phyloP scores from a whole-genome alignment of 2,329 filamentous ascomycete species.

The Apiospora pterosperma region DNA sequence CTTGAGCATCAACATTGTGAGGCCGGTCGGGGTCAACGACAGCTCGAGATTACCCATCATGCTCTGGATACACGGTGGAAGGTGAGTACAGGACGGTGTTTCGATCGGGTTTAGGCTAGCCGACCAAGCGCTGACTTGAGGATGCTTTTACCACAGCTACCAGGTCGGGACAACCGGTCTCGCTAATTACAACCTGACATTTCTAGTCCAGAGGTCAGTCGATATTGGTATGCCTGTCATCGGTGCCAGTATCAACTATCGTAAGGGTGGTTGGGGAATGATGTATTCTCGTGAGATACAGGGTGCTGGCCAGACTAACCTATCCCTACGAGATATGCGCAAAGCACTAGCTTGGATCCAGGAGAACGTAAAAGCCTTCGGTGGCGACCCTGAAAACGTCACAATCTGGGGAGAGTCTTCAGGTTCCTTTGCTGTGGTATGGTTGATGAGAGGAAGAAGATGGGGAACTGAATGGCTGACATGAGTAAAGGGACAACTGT shows the following conservation, averaged over 20 bases:
- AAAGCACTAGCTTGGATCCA: slow-evolving; percentile 48
- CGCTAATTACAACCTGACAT: slow-evolving; percentile 52
- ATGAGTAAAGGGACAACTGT: slow-evolving; percentile 21
- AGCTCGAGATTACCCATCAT: slow-evolving; percentile 48
- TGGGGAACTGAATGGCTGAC: neutral
- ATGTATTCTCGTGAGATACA: slow-evolving; percentile 43
- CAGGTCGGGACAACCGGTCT: slow-evolving; percentile 28
- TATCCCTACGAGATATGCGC: slow-evolving; percentile 48
- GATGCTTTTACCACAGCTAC: slow-evolving; percentile 19
- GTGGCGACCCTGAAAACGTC: slow-evolving; percentile 42
- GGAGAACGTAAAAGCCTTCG: slow-evolving; percentile 47
- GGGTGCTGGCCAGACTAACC: slow-evolving; percentile 42
- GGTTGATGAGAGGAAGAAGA: neutral
- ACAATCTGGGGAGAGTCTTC: slow-evolving; percentile 51
- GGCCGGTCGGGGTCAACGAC: slow-evolving; percentile 40
- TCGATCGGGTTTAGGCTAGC: neutral
- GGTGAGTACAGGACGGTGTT: neutral
- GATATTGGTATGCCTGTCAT: slow-evolving; percentile 46
- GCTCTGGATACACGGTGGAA: slow-evolving; percentile 55
- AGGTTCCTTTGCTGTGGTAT: slow-evolving; percentile 28
- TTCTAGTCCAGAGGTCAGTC: slow-evolving; percentile 31
- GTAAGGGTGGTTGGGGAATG: slow-evolving; percentile 51
- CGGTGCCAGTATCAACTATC: slow-evolving; percentile 48
- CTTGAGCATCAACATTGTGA: slow-evolving; percentile 59
- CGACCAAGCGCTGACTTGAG: neutral